Evolutionary conservation across 2,329 filamentous ascomycete species (phyloP).

Genomic region (Colletotrichum cereale): DNA sequence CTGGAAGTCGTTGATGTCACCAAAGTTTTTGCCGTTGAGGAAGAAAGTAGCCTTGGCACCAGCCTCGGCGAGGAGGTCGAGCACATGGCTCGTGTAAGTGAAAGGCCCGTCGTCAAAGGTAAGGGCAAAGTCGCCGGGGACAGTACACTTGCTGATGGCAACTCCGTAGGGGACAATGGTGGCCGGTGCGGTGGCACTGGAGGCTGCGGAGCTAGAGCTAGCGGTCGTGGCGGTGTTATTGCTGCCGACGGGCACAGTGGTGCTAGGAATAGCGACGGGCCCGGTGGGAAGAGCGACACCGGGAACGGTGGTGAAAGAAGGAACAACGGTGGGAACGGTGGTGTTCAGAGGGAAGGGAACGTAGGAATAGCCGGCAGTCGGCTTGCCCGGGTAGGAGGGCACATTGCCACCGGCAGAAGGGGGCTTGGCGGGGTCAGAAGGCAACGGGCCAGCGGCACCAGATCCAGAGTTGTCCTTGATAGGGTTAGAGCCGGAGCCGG

Average conservation of each 20-base stretch:
- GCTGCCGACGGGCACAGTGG: constrained; percentile 32
- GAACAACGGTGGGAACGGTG: constrained; percentile 14
- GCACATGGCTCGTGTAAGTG: constrained; percentile 55
- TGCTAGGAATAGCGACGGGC: constrained; percentile 25
- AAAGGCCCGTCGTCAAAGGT: constrained; percentile 63
- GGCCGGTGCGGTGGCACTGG: constrained; percentile 49
- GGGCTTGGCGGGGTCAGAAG: constrained; percentile 14
- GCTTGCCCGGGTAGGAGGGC: constrained; percentile 33
- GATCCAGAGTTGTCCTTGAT: not conserved
- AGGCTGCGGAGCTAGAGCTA: not conserved
- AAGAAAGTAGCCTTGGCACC: constrained; percentile 57
- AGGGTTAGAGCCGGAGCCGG: not conserved
- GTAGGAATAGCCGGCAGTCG: constrained; percentile 11
- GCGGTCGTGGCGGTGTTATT: constrained; percentile 26
- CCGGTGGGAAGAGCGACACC: constrained; percentile 32
- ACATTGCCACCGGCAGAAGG: constrained; percentile 15
- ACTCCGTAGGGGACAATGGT: constrained; percentile 47
- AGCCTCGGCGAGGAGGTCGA: constrained; percentile 52
- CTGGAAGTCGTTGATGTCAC: constrained; percentile 55
- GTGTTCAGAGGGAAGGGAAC: constrained; percentile 32
- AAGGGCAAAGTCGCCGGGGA: constrained; percentile 55
- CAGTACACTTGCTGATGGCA: constrained; percentile 52
- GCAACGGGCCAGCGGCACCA: not conserved
- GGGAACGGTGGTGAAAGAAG: constrained; percentile 28
- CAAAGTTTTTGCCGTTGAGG: constrained; percentile 56